Conservation (phyloP, 169 alveolate genomes). For the Plasmodium reichenowi region DNA sequence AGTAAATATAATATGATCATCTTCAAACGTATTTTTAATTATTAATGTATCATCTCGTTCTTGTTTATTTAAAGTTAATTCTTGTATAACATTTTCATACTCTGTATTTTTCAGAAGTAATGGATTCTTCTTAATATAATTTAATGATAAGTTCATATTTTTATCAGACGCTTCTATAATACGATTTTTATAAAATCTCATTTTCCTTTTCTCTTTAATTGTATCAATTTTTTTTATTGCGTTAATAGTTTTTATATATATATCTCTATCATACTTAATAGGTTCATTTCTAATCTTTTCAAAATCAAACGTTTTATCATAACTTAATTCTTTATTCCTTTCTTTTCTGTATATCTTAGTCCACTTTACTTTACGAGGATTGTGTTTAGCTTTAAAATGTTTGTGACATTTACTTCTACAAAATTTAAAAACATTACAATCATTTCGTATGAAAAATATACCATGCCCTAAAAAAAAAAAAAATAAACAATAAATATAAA, state of each 20-base stretch:
- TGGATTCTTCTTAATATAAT: constrained; percentile 62
- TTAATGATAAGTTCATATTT: constrained; percentile 48
- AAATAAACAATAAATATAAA: neutral
- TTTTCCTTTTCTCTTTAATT: constrained; percentile 92
- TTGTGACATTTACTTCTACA: constrained; percentile 99
- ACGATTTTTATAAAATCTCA: constrained; percentile 80
- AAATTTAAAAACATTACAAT: constrained; percentile 97
- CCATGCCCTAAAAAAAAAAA: constrained; percentile 94
- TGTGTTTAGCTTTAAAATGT: constrained; percentile 98
- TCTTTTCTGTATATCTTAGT: constrained; percentile 98
- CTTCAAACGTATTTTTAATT: constrained; percentile 29
- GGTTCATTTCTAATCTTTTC: constrained; percentile 98
- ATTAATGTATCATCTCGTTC: constrained; percentile 6
- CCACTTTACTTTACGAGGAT: constrained; percentile 99
- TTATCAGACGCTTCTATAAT: constrained; percentile 33
- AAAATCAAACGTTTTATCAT: constrained; percentile 96
- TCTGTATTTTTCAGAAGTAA: constrained; percentile 32
- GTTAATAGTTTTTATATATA: constrained; percentile 95
- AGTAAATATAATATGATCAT: constrained; percentile 16
- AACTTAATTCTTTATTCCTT: constrained; percentile 95
- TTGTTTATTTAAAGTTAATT: neutral
- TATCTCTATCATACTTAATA: constrained; percentile 95
- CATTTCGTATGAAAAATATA: constrained; percentile 97
- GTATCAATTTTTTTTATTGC: constrained; percentile 96
- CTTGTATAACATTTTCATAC: constrained; percentile 42